Evolutionary conservation across 192 early-diverging fungal genomes (phyloP).

Genomic region (Coemansia sp.): DNA sequence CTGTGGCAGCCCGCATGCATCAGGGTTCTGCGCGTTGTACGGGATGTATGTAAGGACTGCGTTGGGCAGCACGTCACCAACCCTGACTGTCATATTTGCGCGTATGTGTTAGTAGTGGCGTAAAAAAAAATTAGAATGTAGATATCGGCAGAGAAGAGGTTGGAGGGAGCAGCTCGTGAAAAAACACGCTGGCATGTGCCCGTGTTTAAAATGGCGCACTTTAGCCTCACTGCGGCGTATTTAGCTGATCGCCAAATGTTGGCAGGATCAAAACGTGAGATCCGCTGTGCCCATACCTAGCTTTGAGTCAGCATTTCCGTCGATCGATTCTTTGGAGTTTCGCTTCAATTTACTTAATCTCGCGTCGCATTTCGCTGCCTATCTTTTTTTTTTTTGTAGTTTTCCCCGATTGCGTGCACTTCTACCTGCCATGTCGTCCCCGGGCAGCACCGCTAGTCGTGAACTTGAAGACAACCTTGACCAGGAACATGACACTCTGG

Average conservation of each 20-base stretch:
- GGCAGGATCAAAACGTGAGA: not conserved
- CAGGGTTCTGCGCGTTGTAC: slow-evolving; percentile 55
- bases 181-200: not conserved
- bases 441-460: not conserved
- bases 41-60: slow-evolving; percentile 56
- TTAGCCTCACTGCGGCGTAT: not conserved
- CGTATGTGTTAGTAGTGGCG: not conserved
- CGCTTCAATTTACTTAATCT: not conserved
- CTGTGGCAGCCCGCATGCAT: slow-evolving; percentile 48
- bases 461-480: slow-evolving; percentile 1
- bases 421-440: slow-evolving; percentile 4
- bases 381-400: not conserved
- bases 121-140: not conserved
- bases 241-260: not conserved
- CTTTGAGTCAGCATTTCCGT: not conserved
- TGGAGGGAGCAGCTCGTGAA: not conserved
- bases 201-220: not conserved
- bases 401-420: not conserved
- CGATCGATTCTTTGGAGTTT: not conserved
- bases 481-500: not conserved
- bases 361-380: not conserved
- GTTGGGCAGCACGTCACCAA: slow-evolving; percentile 58
- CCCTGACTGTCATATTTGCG: slow-evolving; percentile 43
- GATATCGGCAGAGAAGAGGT: not conserved
- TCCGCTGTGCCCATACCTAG: not conserved